Conservation (phyloP, 2,329 filamentous ascomycete species). For the Colletotrichum trifolii region DNA sequence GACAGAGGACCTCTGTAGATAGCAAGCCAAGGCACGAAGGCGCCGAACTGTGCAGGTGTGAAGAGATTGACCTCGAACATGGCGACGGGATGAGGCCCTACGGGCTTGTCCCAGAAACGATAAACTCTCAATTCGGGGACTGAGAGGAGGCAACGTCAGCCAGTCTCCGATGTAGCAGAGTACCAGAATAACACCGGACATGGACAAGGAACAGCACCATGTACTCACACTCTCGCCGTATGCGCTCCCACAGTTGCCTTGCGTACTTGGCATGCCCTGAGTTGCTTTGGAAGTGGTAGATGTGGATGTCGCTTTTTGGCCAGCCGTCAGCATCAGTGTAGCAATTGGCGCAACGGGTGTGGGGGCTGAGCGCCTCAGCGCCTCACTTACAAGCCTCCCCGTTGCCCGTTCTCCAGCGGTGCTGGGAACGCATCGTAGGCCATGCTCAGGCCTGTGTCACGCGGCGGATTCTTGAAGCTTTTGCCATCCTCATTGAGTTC, state of each 20-base stretch:
- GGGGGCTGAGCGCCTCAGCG: neutral
- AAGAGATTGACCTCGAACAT: conserved; percentile 97
- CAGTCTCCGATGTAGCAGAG: neutral
- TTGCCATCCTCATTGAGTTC: conserved; percentile 80
- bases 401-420: conserved; percentile 72
- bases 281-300: conserved; percentile 81
- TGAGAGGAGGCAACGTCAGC: conserved; percentile 45
- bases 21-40: conserved; percentile 86
- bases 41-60: conserved; percentile 87
- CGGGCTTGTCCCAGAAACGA: conserved; percentile 76
- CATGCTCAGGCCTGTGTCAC: conserved; percentile 66
- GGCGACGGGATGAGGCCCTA: conserved; percentile 84
- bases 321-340: neutral
- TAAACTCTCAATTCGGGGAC: conserved; percentile 90
- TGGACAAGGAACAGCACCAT: too few relatives aligned
- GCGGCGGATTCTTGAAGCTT: conserved; percentile 75
- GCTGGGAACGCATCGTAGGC: conserved; percentile 77
- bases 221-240: conserved; percentile 80
- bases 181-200: too few relatives aligned
- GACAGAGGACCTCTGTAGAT: conserved; percentile 85
- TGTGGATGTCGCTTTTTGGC: conserved; percentile 75
- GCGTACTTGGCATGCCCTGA: conserved; percentile 74
- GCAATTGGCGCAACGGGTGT: neutral
- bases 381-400: conserved; percentile 76
- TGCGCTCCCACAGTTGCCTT: conserved; percentile 78